Percentiles rank a stretch among this genome's conserved stretches.
phyloP scores from a whole-genome alignment of 306 rosid species.

The Crotalaria pallida region DNA sequence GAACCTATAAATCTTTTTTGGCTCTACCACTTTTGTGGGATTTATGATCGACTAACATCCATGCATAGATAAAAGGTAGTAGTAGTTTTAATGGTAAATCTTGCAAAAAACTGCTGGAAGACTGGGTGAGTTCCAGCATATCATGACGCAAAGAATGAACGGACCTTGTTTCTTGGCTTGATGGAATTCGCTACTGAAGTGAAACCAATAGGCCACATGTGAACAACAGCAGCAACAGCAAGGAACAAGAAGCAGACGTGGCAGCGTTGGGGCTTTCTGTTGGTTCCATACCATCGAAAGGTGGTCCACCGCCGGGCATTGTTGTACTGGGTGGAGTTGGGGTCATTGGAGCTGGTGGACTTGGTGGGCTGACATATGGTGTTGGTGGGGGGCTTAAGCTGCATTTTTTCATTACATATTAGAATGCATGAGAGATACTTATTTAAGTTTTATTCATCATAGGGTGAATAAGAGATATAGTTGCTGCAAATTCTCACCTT shows the following conservation, averaged over 20 bases:
- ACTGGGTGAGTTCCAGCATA: constrained; percentile 40
- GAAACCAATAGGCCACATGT: constrained; percentile 38
- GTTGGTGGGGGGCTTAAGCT: constrained; percentile 47
- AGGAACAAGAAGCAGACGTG: constrained; percentile 35
- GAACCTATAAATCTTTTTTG: constrained; percentile 42
- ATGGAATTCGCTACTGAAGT: constrained; percentile 39
- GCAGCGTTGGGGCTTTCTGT: constrained; percentile 60
- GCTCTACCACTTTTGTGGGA: constrained; percentile 35
- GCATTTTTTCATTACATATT: constrained; percentile 28
- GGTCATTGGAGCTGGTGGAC: constrained; percentile 21
- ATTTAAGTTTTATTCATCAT: not conserved
- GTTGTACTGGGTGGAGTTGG: constrained; percentile 36
- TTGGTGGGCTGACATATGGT: constrained; percentile 25
- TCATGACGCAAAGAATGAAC: constrained; percentile 34
- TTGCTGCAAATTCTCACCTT: constrained; percentile 48
- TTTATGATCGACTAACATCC: constrained; percentile 39
- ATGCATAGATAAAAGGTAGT: constrained; percentile 32
- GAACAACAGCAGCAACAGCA: constrained; percentile 24
- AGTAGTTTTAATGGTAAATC: constrained; percentile 28
- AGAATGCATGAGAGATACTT: constrained; percentile 18
- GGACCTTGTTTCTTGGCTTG: constrained; percentile 30
- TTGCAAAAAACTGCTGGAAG: constrained; percentile 42
- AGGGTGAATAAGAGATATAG: constrained; percentile 13
- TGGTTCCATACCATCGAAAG: constrained; percentile 59
- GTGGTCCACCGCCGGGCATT: constrained; percentile 52